Evolutionary conservation across 441 rosid species (phyloP), one percentile per base, ranked within the genome.

Genomic region (Eutrema salsugineum): DNA sequence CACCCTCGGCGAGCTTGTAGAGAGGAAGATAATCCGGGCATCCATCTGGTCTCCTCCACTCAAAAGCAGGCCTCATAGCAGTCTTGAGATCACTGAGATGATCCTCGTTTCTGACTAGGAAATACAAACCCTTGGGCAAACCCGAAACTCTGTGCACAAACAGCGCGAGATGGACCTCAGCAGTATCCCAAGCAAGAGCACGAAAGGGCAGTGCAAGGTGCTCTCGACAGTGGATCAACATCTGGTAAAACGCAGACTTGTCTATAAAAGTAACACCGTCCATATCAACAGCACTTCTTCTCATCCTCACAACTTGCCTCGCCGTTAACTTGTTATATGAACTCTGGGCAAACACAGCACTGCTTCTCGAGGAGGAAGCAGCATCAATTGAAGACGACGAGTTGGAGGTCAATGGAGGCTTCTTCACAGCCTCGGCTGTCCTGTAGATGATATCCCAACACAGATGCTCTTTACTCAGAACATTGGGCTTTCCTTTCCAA

Each of bases 201-300:
- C 93, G 89, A 73, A 87, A 92, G 0, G 97, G 95, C 75, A 92
- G 67, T 7, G 87, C 86, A 59, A 86, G 80, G 66, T 81, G 93
- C 65, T 77, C 72, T 75, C 70, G 88, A 75, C 91, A 92, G 51
- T 87, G 97, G 72, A 92, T 73, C 82, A 92, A 27, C 19, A 90
- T 85, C 84, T 92, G 98, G 81, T 85, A 92, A 81, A 92, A 92
- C 24, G 78, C 64, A 1, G 84, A 85, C 54, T 83, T 84, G 63
- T 88, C 85, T 38, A 92, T 90, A 56, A 47, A 65, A 38, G 90
- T 85, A 57, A 84, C 83, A 66, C 84, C 84, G 76, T 92, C 97
- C 97, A 92, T 88, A 64, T 92, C 91, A 66, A 87, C 90, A 0
- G 97, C 97, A 17, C 97, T 92, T 80, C 97, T 87, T 20, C 97